Percentiles rank a stretch among this genome's conserved stretches.
phyloP scores from a whole-genome alignment of 805 yeast genomes.

The Candida coleopterorum region DNA sequence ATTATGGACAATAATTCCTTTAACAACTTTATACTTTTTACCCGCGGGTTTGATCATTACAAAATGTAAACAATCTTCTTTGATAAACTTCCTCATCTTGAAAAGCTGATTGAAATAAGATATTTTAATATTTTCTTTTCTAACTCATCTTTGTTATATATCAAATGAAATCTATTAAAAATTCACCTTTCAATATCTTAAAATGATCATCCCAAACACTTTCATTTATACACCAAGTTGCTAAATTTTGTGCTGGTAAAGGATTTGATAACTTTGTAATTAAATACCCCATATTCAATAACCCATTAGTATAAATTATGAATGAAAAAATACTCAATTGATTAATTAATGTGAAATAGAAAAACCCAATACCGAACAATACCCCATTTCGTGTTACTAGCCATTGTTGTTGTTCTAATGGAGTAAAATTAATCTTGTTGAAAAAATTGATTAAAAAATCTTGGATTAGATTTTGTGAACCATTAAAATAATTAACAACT shows the following conservation, averaged over 20 bases:
- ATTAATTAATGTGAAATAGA: conserved; percentile 38
- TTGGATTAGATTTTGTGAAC: conserved; percentile 38
- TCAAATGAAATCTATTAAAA: neutral
- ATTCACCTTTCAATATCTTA: conserved; percentile 1
- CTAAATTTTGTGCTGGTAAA: conserved; percentile 17
- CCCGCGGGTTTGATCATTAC: no score
- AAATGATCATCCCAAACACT: conserved; percentile 24
- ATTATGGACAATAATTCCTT: no score
- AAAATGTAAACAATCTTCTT: no score
- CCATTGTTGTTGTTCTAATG: conserved; percentile 45
- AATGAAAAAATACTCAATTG: conserved; percentile 43
- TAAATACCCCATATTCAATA: conserved; percentile 49
- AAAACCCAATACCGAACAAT: conserved; percentile 51
- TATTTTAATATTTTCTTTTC: conserved; percentile 8
- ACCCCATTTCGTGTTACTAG: conserved; percentile 49
- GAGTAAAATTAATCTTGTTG: conserved; percentile 39
- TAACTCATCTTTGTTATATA: no score
- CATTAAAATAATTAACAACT: conserved; percentile 43
- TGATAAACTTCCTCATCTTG: no score
- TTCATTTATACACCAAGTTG: conserved; percentile 29
- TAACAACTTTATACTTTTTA: no score
- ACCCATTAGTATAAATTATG: conserved; percentile 48
- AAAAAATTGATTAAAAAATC: conserved; percentile 51
- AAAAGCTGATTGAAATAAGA: no score
- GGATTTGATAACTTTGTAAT: conserved; percentile 51